A percentile compares a stretch with the other conserved stretches of the same genome.
Evolutionary conservation across 768 basidiomycete species (phyloP).

Genomic region (Auriscalpium vulgare): DNA sequence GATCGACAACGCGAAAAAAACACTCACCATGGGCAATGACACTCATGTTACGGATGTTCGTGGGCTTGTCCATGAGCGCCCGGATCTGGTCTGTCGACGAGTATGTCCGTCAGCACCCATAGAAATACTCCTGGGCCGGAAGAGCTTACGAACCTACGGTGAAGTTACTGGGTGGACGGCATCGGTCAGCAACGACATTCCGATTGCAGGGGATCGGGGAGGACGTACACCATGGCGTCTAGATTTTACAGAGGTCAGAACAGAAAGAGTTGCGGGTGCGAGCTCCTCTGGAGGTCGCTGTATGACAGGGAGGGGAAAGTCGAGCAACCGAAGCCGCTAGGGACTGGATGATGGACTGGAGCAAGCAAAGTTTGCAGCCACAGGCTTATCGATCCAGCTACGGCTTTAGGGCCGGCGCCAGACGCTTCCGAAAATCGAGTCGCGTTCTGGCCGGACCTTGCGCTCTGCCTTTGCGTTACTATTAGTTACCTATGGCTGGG

Average conservation of each 20-base stretch:
- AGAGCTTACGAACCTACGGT: conserved; percentile 11
- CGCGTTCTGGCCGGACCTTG: not conserved
- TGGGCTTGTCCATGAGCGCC: conserved; percentile 79
- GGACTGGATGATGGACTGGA: conserved; percentile 3
- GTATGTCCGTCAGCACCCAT: conserved; percentile 25
- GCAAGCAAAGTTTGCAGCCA: not conserved
- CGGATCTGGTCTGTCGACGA: conserved; percentile 69
- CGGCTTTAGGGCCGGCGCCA: not conserved
- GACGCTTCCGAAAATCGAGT: not conserved
- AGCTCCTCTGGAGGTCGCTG: not conserved
- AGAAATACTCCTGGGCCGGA: not conserved
- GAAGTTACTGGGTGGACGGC: conserved; percentile 10
- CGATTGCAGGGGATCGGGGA: conserved; percentile 2
- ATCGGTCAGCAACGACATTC: not conserved
- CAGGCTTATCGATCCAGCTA: not conserved
- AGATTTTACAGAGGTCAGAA: conserved; percentile 30
- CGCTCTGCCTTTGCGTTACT: not conserved
- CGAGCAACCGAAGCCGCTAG: conserved; percentile 4
- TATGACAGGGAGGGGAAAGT: not conserved
- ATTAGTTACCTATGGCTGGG: no score
- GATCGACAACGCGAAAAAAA: conserved; percentile 13
- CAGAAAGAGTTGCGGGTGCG: conserved; percentile 10
- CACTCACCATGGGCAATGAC: conserved; percentile 82
- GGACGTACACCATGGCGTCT: conserved; percentile 78
- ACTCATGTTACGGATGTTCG: conserved; percentile 94